Conservation (phyloP, 768 basidiomycete genomes). For the Boletellus sp. region DNA sequence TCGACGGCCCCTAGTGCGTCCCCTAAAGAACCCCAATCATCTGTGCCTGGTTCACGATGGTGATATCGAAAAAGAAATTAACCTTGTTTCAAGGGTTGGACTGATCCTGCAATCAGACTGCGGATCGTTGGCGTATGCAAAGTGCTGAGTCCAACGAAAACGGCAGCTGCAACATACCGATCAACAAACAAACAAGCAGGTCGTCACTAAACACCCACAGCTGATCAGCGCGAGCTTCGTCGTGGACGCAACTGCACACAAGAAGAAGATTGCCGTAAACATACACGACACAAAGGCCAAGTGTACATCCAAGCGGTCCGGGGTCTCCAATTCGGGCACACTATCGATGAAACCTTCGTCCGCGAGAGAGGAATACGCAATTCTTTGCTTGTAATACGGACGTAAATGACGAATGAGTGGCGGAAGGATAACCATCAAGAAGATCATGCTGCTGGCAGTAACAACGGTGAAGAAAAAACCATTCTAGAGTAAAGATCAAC, state of each 20-base stretch:
- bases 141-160: conserved; percentile 14
- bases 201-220: conserved; percentile 5
- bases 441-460: conserved; percentile 15
- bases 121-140: conserved; percentile 18
- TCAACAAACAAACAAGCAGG: neutral
- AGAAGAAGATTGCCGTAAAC: conserved; percentile 6
- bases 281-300: conserved; percentile 21
- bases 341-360: neutral
- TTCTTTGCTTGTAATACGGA: conserved; percentile 20
- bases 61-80: neutral
- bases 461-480: conserved; percentile 23
- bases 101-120: conserved; percentile 27
- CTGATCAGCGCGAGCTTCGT: conserved; percentile 7
- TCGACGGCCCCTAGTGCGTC: conserved; percentile 28
- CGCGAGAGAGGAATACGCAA: neutral
- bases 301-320: conserved; percentile 31
- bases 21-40: conserved; percentile 9
- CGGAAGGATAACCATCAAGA: conserved; percentile 21
- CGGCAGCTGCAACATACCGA: conserved; percentile 9
- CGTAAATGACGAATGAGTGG: conserved; percentile 22
- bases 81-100: conserved; percentile 30
- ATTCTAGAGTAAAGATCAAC: conserved; percentile 17
- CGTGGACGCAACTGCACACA: conserved; percentile 14
- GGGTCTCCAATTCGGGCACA: conserved; percentile 5
- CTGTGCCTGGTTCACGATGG: neutral